Conservation (phyloP, 2,329 filamentous ascomycete species). For the Teratosphaeriaceae sp. region DNA sequence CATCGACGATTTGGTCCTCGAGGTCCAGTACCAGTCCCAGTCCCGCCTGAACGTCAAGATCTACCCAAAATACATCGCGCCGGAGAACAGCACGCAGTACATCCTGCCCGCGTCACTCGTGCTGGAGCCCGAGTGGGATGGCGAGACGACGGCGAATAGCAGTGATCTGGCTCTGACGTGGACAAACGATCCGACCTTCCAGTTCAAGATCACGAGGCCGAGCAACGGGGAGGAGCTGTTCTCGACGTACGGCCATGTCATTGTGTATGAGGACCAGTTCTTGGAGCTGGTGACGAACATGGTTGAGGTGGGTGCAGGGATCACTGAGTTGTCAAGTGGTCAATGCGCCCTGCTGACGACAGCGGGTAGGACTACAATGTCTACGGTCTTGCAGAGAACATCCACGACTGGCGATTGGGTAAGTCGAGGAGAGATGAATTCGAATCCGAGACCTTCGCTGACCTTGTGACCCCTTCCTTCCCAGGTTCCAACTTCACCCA, state of each 20-base stretch:
- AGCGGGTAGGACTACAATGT: background rate
- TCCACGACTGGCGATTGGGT: conserved; percentile 63
- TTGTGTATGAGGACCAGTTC: conserved; percentile 73
- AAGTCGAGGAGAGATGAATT: no score
- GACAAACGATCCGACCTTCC: conserved; percentile 53
- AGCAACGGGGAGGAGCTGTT: conserved; percentile 62
- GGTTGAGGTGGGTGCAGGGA: conserved; percentile 69
- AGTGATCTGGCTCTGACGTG: conserved; percentile 47
- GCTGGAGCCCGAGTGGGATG: conserved; percentile 13
- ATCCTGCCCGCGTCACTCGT: conserved; percentile 15
- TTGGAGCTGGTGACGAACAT: conserved; percentile 63
- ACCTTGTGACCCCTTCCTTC: no score
- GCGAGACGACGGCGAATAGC: conserved; percentile 53
- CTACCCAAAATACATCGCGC: conserved; percentile 19
- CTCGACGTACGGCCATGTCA: conserved; percentile 54
- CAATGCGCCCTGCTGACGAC: background rate
- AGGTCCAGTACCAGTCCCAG: conserved; percentile 22
- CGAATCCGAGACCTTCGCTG: no score
- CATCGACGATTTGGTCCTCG: conserved; percentile 18
- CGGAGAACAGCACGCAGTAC: conserved; percentile 20
- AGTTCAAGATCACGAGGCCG: conserved; percentile 49
- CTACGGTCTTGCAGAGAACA: conserved; percentile 68
- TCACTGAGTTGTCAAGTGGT: no score
- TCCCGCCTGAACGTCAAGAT: conserved; percentile 23
- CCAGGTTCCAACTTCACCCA: conserved; percentile 65